Percentiles rank a stretch among this genome's conserved stretches.
These are phyloP conservation scores for Solanum tarapatanum DNA, from an alignment of 257 asterid genomes.

Conservation along the genomic window DNA sequence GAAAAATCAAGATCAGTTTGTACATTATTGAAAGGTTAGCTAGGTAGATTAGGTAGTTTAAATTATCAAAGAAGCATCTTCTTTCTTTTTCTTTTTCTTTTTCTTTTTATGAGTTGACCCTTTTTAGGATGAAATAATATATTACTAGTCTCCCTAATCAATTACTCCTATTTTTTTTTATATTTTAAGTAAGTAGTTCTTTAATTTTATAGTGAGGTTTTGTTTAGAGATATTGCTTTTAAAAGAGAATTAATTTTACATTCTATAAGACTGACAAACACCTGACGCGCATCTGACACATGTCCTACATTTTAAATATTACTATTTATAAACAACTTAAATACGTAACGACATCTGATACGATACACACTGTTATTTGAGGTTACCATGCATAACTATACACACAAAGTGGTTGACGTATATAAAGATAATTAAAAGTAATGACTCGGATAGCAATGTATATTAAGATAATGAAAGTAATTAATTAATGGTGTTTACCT, in stretches of 20 bases:
- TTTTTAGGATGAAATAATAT: background rate
- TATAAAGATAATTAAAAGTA: background rate
- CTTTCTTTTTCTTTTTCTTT: background rate
- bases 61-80: background rate
- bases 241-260: rapidly evolving
- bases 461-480: background rate
- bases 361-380: background rate
- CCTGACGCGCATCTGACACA: background rate
- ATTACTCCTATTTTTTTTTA: background rate
- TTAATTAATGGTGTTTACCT: slow-evolving; percentile 24
- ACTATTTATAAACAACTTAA: background rate
- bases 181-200: background rate
- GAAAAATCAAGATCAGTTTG: background rate
- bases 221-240: background rate
- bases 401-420: background rate
- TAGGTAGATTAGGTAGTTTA: background rate
- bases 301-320: background rate
- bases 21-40: background rate
- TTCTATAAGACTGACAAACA: background rate
- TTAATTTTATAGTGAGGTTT: background rate
- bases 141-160: background rate
- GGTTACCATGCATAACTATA: background rate
- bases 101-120: background rate
- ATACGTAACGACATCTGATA: background rate
- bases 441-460: background rate